phyloP scores from a whole-genome alignment of 179 eudicot species.

The Heliamphora pulchella region DNA sequence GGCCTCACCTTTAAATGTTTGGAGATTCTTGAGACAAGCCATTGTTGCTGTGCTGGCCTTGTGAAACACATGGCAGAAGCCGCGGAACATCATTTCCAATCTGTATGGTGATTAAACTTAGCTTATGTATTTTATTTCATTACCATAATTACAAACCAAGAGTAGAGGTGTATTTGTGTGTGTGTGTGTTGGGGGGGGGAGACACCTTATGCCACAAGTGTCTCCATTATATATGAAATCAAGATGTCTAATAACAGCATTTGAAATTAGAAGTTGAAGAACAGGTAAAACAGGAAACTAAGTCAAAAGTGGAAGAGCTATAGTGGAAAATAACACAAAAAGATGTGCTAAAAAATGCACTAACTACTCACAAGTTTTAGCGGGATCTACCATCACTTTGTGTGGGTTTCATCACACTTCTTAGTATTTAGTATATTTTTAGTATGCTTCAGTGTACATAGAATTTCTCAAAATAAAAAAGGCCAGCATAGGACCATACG shows the following conservation, averaged over 20 bases:
- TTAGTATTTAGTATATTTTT: no score
- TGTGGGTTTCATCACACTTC: no score
- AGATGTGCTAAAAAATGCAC: neutral
- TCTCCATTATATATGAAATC: neutral
- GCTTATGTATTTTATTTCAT: neutral
- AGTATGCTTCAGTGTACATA: no score
- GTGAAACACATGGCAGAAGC: conserved; percentile 5
- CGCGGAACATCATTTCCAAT: conserved; percentile 14
- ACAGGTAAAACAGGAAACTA: neutral
- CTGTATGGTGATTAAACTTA: conserved; percentile 10
- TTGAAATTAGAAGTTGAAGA: neutral
- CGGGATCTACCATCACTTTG: no score
- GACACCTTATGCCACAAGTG: no score
- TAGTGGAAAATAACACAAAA: neutral
- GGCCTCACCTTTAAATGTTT: conserved; percentile 17
- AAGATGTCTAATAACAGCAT: neutral
- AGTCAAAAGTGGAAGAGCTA: neutral
- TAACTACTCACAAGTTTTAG: no score
- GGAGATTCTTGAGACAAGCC: conserved; percentile 12
- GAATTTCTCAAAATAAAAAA: no score
- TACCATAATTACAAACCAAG: neutral
- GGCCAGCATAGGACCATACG: neutral
- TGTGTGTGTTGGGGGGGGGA: no score
- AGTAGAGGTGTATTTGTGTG: neutral
- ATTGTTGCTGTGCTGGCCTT: conserved; percentile 12